These are phyloP conservation scores for Chenopodium berlandieri DNA, from an alignment of 148 eudicot genomes.

Conservation along the genomic window DNA sequence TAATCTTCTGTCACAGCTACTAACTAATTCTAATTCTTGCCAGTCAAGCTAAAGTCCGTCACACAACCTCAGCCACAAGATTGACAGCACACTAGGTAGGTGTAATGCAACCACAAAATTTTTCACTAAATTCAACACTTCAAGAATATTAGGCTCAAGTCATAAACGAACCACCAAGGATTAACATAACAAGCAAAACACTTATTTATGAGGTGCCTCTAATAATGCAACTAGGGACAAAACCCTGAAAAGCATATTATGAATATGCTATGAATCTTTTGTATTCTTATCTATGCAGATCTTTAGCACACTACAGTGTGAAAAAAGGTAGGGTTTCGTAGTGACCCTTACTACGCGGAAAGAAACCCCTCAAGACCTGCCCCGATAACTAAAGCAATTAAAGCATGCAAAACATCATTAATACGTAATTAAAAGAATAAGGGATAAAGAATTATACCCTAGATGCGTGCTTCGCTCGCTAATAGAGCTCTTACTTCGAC, in stretches of 20 bases:
- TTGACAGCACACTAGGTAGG: neutral
- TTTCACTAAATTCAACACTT: neutral
- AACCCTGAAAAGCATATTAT: neutral
- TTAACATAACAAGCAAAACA: neutral
- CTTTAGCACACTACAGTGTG: neutral
- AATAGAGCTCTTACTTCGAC: no score
- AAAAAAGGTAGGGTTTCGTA: neutral
- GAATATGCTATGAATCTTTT: neutral
- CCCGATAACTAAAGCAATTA: no score
- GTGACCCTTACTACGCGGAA: no score
- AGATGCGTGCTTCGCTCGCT: no score
- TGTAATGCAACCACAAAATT: neutral
- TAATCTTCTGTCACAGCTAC: no score
- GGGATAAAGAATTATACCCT: no score
- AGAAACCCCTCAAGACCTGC: no score
- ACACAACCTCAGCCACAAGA: neutral
- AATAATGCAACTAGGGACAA: neutral
- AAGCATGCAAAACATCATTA: no score
- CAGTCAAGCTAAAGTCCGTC: neutral
- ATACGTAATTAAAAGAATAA: no score
- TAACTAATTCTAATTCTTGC: neutral
- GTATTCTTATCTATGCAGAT: neutral
- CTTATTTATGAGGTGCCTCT: neutral
- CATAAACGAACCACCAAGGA: neutral
- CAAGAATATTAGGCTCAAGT: neutral